phyloP scores from a whole-genome alignment of 257 asterid genomes.

The Parsonsia alboflavescens region DNA sequence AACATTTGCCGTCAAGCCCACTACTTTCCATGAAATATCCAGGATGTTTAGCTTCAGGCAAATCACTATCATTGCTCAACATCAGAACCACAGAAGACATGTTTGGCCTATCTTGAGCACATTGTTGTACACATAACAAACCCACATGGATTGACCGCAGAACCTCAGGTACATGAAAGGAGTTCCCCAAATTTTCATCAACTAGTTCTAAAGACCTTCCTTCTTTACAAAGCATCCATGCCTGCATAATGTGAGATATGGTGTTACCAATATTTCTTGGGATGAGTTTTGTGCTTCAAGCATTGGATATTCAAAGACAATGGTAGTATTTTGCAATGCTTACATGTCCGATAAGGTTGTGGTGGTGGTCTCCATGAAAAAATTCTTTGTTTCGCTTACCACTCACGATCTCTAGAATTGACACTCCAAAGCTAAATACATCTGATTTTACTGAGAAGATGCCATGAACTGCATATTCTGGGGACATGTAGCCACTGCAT shows the following conservation, averaged over 20 bases:
- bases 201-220: conserved; percentile 22
- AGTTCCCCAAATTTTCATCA: conserved; percentile 13
- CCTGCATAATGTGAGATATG: conserved; percentile 17
- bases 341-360: conserved; percentile 11
- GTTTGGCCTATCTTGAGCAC: conserved; percentile 32
- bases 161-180: conserved; percentile 16
- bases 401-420: conserved; percentile 28
- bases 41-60: conserved; percentile 32
- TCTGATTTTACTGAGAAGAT: conserved; percentile 33
- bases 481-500: conserved; percentile 31
- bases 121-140: conserved; percentile 33
- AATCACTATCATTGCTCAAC: conserved; percentile 24
- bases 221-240: conserved; percentile 27
- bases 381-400: conserved; percentile 27
- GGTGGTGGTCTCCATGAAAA: conserved; percentile 28
- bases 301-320: not conserved
- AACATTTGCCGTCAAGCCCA: not conserved
- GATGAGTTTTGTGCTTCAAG: not conserved
- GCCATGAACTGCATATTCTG: conserved; percentile 28
- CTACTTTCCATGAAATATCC: conserved; percentile 30
- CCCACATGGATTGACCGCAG: conserved; percentile 34
- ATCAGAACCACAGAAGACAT: conserved; percentile 34
- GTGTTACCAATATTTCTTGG: not conserved
- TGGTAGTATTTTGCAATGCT: not conserved
- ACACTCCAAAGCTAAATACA: conserved; percentile 33